Evolutionary conservation across 257 asterid genomes (phyloP).

Genomic region (Cynanchum wilfordii): DNA sequence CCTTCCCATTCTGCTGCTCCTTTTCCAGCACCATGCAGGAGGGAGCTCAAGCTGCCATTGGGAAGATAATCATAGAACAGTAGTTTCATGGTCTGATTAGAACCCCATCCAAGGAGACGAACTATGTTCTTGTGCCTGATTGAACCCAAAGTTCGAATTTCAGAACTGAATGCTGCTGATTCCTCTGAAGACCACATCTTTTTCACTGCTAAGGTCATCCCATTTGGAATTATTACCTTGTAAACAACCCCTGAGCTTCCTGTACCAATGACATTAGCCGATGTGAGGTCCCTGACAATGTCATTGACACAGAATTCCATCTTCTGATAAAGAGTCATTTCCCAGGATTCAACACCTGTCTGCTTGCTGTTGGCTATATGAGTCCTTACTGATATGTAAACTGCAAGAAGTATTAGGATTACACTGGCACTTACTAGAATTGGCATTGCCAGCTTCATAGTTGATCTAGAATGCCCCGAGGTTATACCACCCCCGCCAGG

Average conservation of each 20-base stretch:
- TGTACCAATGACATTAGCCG: constrained; percentile 85
- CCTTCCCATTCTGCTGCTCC: constrained; percentile 90
- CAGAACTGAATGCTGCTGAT: constrained; percentile 70
- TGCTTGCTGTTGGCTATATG: constrained; percentile 36
- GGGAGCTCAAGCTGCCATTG: constrained; percentile 92
- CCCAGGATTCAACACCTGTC: constrained; percentile 58
- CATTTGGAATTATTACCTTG: constrained; percentile 58
- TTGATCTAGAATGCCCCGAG: constrained; percentile 37
- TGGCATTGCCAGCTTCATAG: constrained; percentile 82
- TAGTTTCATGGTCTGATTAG: constrained; percentile 67
- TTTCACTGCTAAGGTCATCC: constrained; percentile 71
- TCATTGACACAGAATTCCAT: constrained; percentile 71
- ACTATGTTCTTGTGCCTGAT: constrained; percentile 89
- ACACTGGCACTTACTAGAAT: constrained; percentile 73
- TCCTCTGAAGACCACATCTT: constrained; percentile 95
- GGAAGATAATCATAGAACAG: constrained; percentile 88
- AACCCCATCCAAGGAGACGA: constrained; percentile 87
- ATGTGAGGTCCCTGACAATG: constrained; percentile 57
- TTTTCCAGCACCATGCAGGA: constrained; percentile 81
- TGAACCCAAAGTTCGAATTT: constrained; percentile 75
- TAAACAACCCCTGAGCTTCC: constrained; percentile 99
- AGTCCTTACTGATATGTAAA: constrained; percentile 49
- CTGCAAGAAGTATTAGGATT: constrained; percentile 63
- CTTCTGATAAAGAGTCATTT: constrained; percentile 78
- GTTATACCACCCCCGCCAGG: constrained; percentile 52